Conservation (phyloP, 305 asterid genomes). For the Fraxinus nigra region DNA sequence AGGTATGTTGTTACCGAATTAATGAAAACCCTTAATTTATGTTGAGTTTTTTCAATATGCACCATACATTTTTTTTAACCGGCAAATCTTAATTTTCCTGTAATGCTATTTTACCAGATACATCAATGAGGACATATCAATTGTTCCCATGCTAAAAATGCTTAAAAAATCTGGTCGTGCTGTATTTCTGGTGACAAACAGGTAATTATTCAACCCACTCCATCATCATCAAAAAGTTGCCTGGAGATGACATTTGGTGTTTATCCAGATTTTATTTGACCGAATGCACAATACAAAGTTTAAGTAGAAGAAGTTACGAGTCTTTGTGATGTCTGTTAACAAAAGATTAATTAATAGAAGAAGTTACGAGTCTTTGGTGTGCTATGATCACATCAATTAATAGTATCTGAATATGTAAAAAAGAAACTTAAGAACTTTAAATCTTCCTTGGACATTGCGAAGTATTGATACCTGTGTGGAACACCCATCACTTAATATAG, state of each 20-base stretch:
- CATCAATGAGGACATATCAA: constrained; percentile 63
- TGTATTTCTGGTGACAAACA: constrained; percentile 92
- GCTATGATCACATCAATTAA: neutral
- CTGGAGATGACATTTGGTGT: neutral
- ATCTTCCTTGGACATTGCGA: neutral
- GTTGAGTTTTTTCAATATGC: neutral
- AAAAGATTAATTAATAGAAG: neutral
- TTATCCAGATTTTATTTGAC: neutral
- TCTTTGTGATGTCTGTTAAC: neutral
- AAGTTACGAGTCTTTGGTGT: neutral
- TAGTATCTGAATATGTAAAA: neutral
- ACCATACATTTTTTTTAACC: neutral
- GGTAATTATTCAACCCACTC: constrained; percentile 40
- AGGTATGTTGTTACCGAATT: neutral
- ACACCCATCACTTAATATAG: neutral
- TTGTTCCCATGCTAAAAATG: constrained; percentile 92
- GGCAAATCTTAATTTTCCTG: neutral
- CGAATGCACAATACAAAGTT: neutral
- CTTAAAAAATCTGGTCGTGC: constrained; percentile 89
- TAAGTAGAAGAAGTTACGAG: neutral
- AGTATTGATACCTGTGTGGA: neutral
- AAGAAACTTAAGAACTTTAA: neutral
- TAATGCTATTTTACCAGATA: constrained; percentile 25
- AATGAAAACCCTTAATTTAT: neutral
- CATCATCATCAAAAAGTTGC: neutral